These are phyloP conservation scores for Zopfia rhizophila DNA, from an alignment of 2,329 filamentous ascomycete genomes.

Conservation along the genomic window DNA sequence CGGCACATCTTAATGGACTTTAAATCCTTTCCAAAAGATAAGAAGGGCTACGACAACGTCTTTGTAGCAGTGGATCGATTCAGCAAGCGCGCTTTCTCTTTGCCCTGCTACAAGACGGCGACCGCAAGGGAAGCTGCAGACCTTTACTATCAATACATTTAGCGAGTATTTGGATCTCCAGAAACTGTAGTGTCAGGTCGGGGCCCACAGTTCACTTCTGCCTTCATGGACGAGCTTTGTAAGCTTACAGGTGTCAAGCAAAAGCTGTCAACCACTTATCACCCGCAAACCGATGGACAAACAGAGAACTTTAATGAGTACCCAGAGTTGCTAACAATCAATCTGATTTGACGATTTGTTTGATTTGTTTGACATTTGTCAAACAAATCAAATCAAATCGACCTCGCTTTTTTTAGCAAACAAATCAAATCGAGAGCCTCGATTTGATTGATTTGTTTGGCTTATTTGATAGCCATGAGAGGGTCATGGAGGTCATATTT, in stretches of 20 bases:
- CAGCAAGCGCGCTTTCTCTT: conserved; percentile 14
- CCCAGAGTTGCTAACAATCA: too few relatives aligned
- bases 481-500: too few relatives aligned
- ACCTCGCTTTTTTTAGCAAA: too few relatives aligned
- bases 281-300: conserved; percentile 31
- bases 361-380: too few relatives aligned
- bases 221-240: conserved; percentile 23
- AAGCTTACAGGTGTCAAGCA: conserved; percentile 14
- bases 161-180: conserved; percentile 15
- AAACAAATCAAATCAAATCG: too few relatives aligned
- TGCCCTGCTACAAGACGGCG: conserved; percentile 4
- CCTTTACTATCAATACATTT: conserved; percentile 17
- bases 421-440: too few relatives aligned
- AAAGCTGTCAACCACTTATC: conserved; percentile 28
- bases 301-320: conserved; percentile 25
- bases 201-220: conserved; percentile 20
- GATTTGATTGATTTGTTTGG: too few relatives aligned
- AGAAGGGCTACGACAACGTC: conserved; percentile 1
- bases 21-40: background rate
- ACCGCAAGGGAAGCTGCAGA: background rate
- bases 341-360: too few relatives aligned
- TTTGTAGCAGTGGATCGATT: conserved; percentile 16
- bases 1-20: conserved; percentile 8
- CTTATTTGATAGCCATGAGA: too few relatives aligned
- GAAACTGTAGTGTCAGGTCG: conserved; percentile 19